Evolutionary conservation across 1,284 basidiomycete species (phyloP), one percentile per base, ranked within the genome.

Genomic region (Sporisorium scitamineum): DNA sequence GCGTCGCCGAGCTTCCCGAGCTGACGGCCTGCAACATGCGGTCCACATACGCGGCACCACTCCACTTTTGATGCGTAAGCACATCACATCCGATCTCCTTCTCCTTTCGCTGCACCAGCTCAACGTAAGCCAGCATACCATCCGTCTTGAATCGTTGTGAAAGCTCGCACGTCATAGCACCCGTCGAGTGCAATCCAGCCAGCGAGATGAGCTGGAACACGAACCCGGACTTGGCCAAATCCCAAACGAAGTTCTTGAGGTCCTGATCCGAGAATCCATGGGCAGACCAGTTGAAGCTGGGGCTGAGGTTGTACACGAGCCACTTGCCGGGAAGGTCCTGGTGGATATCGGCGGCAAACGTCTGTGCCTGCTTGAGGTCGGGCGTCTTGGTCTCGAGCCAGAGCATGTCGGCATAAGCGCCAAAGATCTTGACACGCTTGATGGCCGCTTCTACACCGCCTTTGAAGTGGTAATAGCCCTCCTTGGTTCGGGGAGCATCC

Each of bases 301-400:
- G 94, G 81, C 93, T 94, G 69, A 96, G 87, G 85, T 96, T 97
- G 85, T 96, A 97, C n/a, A 95, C 94, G 79, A 97, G 90, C 91
- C 91, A 88, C 81, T 93, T 94, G 80, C 89, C 90, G 42, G 93
- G 93, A 84, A 89, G 89, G 83, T 89, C 89, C 73, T 90, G 89
- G 66, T 92, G 89, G 78, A 96, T 93, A 82, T 90, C 89, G 54
- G 91, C 88, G 1, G 94, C 91, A 85, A 96, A 94, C 52, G 88
- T 89, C 52, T 90, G 89, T 1, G 94, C 94, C 85, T 94, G 90
- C 73, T 90, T 88, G 24, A 97, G 87, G 84, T 94, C 89, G 2
- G 94, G 94, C 37, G 89, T 89, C 83, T 94, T 94, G 13, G 94
- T 96, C 88, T 96, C 94, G 51, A 95, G 89, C 85, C 85, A 86